Conservation (phyloP, 306 rosid genomes). For the Pyrus bretschneideri region DNA sequence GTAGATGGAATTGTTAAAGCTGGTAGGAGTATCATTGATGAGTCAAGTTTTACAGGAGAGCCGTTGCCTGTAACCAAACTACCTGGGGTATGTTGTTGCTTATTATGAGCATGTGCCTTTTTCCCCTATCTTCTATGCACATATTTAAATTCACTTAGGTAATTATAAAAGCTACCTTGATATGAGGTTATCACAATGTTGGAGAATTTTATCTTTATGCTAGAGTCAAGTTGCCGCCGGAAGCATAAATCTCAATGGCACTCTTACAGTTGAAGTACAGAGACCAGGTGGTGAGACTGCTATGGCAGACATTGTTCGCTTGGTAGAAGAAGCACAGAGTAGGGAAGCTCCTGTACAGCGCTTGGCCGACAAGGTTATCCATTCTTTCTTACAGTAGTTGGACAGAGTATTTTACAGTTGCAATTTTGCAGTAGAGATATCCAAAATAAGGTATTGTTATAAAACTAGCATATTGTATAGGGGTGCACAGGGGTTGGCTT, state of each 20-base stretch:
- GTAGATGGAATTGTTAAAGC: slow-evolving; percentile 91
- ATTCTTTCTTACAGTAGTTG: slow-evolving; percentile 18
- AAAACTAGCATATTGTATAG: not conserved
- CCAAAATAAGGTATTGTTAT: not conserved
- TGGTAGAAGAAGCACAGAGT: slow-evolving; percentile 94
- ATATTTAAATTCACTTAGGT: not conserved
- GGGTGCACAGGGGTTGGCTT: not conserved
- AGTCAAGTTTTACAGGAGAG: slow-evolving; percentile 95
- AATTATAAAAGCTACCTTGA: slow-evolving; percentile 7
- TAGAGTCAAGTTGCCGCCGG: slow-evolving; percentile 97
- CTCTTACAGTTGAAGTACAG: slow-evolving; percentile 76
- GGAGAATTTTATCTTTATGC: slow-evolving; percentile 21
- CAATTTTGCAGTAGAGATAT: slow-evolving; percentile 4
- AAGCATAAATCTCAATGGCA: slow-evolving; percentile 93
- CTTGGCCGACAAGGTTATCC: slow-evolving; percentile 82
- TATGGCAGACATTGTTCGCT: slow-evolving; percentile 82
- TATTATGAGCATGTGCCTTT: not conserved
- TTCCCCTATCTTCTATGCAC: not conserved
- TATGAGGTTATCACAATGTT: slow-evolving; percentile 10
- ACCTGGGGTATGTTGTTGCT: slow-evolving; percentile 61
- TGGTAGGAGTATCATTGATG: slow-evolving; percentile 94
- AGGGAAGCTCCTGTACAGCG: slow-evolving; percentile 96
- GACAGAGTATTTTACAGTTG: not conserved
- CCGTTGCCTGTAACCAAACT: slow-evolving; percentile 88
- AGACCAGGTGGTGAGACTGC: slow-evolving; percentile 93